Evolutionary conservation across 1,139 yeast genomes (phyloP).

Genomic region (Candida buenavistaensis): DNA sequence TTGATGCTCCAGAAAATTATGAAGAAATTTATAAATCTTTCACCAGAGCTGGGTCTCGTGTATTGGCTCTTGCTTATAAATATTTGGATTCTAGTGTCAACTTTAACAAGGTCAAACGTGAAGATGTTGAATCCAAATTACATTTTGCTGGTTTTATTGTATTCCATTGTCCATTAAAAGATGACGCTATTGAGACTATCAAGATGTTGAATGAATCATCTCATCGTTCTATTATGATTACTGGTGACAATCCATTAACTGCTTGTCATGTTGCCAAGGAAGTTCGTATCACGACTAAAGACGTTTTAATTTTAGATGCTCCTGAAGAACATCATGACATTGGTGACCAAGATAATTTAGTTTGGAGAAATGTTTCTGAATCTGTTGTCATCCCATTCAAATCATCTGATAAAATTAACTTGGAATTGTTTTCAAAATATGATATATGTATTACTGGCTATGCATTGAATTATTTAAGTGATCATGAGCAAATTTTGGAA

Average conservation of each 20-base stretch:
- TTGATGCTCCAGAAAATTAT: constrained; percentile 70
- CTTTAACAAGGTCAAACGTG: constrained; percentile 61
- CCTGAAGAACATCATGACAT: constrained; percentile 66
- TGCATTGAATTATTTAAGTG: constrained; percentile 68
- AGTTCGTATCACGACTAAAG: constrained; percentile 80
- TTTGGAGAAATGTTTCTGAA: constrained; percentile 87
- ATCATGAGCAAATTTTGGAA: constrained; percentile 66
- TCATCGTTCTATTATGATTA: constrained; percentile 95
- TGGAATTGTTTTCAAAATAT: constrained; percentile 58
- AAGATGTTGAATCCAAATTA: constrained; percentile 71
- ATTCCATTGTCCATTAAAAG: constrained; percentile 95
- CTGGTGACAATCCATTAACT: constrained; percentile 98
- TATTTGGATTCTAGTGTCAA: constrained; percentile 54
- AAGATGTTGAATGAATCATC: constrained; percentile 92
- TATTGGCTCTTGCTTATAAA: constrained; percentile 89
- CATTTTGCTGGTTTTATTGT: constrained; percentile 91
- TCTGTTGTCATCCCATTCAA: constrained; percentile 68
- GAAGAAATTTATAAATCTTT: constrained; percentile 87
- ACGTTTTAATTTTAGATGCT: constrained; percentile 82
- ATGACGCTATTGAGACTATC: constrained; percentile 88
- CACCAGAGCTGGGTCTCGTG: constrained; percentile 96
- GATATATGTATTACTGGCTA: constrained; percentile 95
- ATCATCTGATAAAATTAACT: constrained; percentile 58
- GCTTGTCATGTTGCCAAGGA: constrained; percentile 98
- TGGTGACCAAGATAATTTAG: constrained; percentile 57